Conservation (phyloP, 305 asterid species). For the Fraxinus sp. region DNA sequence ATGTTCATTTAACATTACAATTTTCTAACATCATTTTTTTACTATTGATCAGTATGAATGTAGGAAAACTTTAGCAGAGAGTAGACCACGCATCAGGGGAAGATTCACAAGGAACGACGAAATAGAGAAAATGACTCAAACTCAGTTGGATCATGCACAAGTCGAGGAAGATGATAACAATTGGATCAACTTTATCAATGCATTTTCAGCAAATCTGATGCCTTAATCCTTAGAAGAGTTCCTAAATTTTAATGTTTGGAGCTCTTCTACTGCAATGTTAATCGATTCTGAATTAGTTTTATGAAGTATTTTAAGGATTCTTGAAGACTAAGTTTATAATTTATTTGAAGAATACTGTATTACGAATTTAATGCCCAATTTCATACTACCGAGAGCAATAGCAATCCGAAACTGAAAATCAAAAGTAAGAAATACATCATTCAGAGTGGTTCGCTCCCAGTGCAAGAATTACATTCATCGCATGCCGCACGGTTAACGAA, state of each 20-base stretch:
- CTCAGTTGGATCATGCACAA: slow-evolving; percentile 50
- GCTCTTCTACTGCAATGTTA: slow-evolving; percentile 23
- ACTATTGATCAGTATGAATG: slow-evolving; percentile 65
- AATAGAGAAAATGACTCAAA: slow-evolving; percentile 41
- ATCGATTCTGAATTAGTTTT: slow-evolving; percentile 8
- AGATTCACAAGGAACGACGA: slow-evolving; percentile 75
- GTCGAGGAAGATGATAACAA: slow-evolving; percentile 50
- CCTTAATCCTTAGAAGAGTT: slow-evolving; percentile 41
- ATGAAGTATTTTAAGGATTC: slow-evolving; percentile 27
- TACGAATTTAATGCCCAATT: background rate
- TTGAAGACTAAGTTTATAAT: background rate
- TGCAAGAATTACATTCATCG: background rate
- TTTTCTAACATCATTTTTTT: background rate
- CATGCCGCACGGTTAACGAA: background rate
- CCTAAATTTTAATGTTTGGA: slow-evolving; percentile 44
- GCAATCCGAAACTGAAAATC: background rate
- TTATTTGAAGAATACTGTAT: background rate
- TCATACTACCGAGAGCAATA: background rate
- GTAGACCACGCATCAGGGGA: slow-evolving; percentile 81
- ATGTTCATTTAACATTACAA: too few species aligned
- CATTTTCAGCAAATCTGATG: slow-evolving; percentile 51
- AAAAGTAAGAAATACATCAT: background rate
- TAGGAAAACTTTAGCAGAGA: slow-evolving; percentile 84
- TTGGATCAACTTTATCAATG: slow-evolving; percentile 66
- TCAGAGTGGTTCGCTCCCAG: background rate